These are phyloP conservation scores for Durio zibethinus DNA, from an alignment of 345 rosid species.

Conservation along the genomic window DNA sequence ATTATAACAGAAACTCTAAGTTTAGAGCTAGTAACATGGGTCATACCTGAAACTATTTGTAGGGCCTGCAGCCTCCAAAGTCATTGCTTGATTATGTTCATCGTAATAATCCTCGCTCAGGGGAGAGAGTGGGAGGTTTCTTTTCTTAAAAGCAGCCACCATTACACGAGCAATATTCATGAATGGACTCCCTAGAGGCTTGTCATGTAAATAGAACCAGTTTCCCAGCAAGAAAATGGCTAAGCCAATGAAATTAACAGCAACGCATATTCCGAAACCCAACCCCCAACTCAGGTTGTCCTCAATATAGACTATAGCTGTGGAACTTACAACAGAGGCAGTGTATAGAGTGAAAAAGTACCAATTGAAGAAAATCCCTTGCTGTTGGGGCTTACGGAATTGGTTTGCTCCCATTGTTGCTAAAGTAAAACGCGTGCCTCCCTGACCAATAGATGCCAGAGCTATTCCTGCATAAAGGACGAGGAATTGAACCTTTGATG, in stretches of 20 bases:
- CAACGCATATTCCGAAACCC: constrained; percentile 23
- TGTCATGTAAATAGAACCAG: constrained; percentile 13
- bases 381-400: constrained; percentile 11
- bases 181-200: constrained; percentile 27
- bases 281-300: constrained; percentile 24
- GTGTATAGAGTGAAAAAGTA: constrained; percentile 8
- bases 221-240: constrained; percentile 17
- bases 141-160: constrained; percentile 21
- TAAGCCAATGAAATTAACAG: constrained; percentile 13
- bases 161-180: constrained; percentile 16
- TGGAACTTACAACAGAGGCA: neutral
- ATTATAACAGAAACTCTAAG: too few species aligned
- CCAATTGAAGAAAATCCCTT: constrained; percentile 29
- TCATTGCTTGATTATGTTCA: neutral
- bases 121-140: neutral
- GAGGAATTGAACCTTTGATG: constrained; percentile 14
- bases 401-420: constrained; percentile 32
- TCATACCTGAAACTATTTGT: constrained; percentile 30
- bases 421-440: constrained; percentile 21
- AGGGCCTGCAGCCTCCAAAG: neutral
- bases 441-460: constrained; percentile 17
- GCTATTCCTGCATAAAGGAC: constrained; percentile 12
- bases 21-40: neutral
- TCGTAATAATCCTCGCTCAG: constrained; percentile 11
- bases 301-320: constrained; percentile 18